These are phyloP conservation scores for Mediolabrus comicus DNA, from an alignment of 108 stramenopile species.

Conservation along the genomic window DNA sequence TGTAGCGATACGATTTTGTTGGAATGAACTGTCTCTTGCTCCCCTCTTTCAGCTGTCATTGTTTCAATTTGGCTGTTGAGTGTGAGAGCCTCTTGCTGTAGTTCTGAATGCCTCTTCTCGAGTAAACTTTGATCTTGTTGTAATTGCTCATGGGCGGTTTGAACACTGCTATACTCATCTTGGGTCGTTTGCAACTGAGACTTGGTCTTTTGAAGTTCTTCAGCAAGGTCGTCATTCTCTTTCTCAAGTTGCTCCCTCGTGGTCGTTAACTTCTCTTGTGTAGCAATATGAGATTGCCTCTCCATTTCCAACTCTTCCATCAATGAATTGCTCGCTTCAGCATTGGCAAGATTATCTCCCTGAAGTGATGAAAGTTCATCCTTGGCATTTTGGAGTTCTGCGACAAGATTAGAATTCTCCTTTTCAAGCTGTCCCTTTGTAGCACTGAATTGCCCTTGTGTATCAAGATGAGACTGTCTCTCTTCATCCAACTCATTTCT, in stretches of 20 bases:
- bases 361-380: background rate
- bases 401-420: background rate
- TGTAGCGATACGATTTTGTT: background rate
- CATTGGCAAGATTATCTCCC: background rate
- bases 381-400: background rate
- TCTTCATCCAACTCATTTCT: background rate
- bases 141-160: background rate
- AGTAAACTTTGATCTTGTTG: background rate
- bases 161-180: background rate
- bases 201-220: background rate
- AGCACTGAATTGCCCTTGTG: background rate
- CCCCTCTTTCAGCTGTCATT: slow-evolving; percentile 4
- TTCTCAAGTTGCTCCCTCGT: background rate
- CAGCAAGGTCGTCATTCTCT: background rate
- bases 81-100: background rate
- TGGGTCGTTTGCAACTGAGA: background rate
- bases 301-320: slow-evolving; percentile 6
- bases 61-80: slow-evolving; percentile 6
- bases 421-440: background rate
- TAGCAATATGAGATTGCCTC: background rate
- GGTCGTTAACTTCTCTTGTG: background rate
- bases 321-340: background rate
- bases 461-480: background rate
- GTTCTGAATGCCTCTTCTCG: background rate
- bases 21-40: background rate